phyloP scores from a whole-genome alignment of 495 filamentous ascomycete genomes.

The Elaphomyces granulatus region DNA sequence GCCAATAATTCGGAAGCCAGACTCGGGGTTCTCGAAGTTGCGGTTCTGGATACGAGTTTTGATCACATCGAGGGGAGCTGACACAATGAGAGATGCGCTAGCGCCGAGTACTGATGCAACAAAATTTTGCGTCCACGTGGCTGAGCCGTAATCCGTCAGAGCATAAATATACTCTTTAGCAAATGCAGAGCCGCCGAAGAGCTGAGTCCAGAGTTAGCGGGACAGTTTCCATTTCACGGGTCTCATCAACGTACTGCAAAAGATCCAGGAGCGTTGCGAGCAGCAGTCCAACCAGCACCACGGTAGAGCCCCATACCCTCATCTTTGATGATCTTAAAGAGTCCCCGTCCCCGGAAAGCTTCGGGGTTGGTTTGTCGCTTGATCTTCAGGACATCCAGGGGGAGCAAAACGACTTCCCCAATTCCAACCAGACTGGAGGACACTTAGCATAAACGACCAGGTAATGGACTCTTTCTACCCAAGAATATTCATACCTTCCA shows the following conservation, averaged over 20 bases:
- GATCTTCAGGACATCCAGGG: slow-evolving; percentile 96
- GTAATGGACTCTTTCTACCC: not conserved
- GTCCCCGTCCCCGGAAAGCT: slow-evolving; percentile 85
- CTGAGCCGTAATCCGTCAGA: slow-evolving; percentile 84
- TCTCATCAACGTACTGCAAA: slow-evolving; percentile 62
- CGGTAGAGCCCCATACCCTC: slow-evolving; percentile 94
- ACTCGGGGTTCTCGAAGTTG: slow-evolving; percentile 96
- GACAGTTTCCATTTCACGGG: slow-evolving; percentile 6
- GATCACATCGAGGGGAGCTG: slow-evolving; percentile 93
- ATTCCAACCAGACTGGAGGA: slow-evolving; percentile 70
- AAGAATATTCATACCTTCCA: slow-evolving; percentile 49
- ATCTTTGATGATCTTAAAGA: slow-evolving; percentile 78
- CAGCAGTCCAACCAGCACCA: slow-evolving; percentile 95
- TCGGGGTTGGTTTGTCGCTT: slow-evolving; percentile 99
- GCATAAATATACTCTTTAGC: slow-evolving; percentile 90
- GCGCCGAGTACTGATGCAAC: slow-evolving; percentile 90
- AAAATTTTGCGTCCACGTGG: slow-evolving; percentile 94
- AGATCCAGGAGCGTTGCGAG: slow-evolving; percentile 89
- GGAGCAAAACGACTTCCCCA: slow-evolving; percentile 89
- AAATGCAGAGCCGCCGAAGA: slow-evolving; percentile 96
- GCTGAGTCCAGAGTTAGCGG: slow-evolving; percentile 32
- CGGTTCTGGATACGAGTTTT: slow-evolving; percentile 99
- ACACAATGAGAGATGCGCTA: slow-evolving; percentile 81
- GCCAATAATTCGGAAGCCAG: slow-evolving; percentile 73
- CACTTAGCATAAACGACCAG: slow-evolving; percentile 5